phyloP scores from a whole-genome alignment of 345 rosid genomes.

The Syzygium jambos region DNA sequence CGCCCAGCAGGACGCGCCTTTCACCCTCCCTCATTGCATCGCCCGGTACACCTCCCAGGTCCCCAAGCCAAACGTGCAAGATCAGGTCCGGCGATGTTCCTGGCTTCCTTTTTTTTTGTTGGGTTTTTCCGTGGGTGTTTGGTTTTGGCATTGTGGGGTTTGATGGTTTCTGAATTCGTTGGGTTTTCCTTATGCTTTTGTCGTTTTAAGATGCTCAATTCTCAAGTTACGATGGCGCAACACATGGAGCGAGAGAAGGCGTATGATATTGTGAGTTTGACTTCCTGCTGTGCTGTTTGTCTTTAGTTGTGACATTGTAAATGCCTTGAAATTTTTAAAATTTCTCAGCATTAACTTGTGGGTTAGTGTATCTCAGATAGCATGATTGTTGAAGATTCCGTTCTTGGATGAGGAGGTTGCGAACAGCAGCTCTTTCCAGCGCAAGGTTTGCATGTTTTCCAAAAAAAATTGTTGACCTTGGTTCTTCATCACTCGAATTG shows the following conservation, averaged over 20 bases:
- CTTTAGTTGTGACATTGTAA: neutral
- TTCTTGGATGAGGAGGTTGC: conserved; percentile 70
- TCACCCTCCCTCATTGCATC: conserved; percentile 67
- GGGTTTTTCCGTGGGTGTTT: neutral
- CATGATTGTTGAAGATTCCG: conserved; percentile 82
- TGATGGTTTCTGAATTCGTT: neutral
- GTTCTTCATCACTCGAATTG: neutral
- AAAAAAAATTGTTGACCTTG: neutral
- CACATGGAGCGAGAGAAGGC: conserved; percentile 80
- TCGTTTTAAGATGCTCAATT: conserved; percentile 55
- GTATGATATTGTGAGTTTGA: conserved; percentile 59
- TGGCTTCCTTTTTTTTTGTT: rapidly evolving
- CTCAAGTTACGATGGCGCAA: conserved; percentile 68
- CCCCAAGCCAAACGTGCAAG: conserved; percentile 42
- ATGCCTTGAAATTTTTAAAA: neutral
- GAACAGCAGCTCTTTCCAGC: conserved; percentile 54
- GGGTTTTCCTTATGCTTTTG: neutral
- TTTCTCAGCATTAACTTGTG: conserved; percentile 1
- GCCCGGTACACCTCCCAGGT: conserved; percentile 48
- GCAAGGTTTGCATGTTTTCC: conserved; percentile 37
- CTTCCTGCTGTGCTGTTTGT: neutral
- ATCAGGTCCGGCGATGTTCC: conserved; percentile 43
- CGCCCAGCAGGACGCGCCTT: conserved; percentile 70
- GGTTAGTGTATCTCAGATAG: conserved; percentile 29
- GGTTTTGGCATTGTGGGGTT: neutral